Percentiles rank a stretch among this genome's conserved stretches.
phyloP scores from a whole-genome alignment of 2,329 filamentous ascomycete genomes.

The Beauveria sp. region DNA sequence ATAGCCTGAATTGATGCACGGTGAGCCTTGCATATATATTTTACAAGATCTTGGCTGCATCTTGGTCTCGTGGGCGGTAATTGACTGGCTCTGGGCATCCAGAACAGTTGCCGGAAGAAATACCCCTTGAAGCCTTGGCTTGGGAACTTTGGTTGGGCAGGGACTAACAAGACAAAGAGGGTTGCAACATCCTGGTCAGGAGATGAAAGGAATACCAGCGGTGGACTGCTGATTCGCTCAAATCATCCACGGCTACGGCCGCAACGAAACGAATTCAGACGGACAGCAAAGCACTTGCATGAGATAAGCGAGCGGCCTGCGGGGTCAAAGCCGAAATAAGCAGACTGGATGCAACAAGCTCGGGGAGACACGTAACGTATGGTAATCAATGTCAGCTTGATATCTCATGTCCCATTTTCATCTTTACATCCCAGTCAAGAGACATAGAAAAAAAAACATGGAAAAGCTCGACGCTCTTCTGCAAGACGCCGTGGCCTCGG shows the following conservation, averaged over 20 bases:
- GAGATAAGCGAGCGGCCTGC: background rate
- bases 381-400: background rate
- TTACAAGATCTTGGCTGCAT: background rate
- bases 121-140: no score
- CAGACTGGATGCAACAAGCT: background rate
- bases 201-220: no score
- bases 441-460: constrained; percentile 14
- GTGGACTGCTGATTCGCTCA: background rate
- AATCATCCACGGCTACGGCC: background rate
- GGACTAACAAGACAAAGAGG: background rate
- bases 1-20: background rate
- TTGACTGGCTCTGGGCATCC: background rate
- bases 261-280: background rate
- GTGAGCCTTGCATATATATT: background rate
- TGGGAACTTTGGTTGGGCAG: no score
- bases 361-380: background rate
- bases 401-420: background rate
- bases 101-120: background rate
- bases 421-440: background rate
- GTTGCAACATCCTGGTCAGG: background rate
- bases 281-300: background rate
- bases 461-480: constrained; percentile 24
- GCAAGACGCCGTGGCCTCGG: constrained; percentile 21
- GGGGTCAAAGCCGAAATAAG: background rate
- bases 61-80: background rate